These are phyloP conservation scores for Podospora didyma DNA, from an alignment of 495 filamentous ascomycete species.

Conservation along the genomic window DNA sequence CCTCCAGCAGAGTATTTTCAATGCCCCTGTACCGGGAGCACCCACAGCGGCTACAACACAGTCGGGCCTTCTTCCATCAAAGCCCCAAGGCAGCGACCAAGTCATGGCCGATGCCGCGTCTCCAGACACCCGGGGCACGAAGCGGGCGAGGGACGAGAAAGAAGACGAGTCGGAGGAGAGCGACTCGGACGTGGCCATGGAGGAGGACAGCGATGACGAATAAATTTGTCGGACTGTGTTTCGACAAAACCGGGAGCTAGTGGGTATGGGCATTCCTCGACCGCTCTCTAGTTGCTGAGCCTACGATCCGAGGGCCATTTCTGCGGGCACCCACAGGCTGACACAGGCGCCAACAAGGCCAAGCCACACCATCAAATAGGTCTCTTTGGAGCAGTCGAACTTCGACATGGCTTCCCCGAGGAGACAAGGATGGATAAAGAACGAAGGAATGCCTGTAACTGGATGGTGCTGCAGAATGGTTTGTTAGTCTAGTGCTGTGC, in stretches of 20 bases:
- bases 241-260: neutral
- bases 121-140: conserved; percentile 48
- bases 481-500: conserved; percentile 42
- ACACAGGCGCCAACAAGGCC: conserved; percentile 71
- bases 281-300: neutral
- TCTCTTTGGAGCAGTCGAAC: conserved; percentile 51
- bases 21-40: conserved; percentile 54
- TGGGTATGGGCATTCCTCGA: neutral
- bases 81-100: conserved; percentile 38
- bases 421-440: conserved; percentile 83
- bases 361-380: conserved; percentile 78
- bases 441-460: conserved; percentile 63
- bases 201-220: conserved; percentile 62
- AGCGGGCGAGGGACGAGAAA: conserved; percentile 65
- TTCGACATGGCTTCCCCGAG: conserved; percentile 71
- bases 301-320: conserved; percentile 39
- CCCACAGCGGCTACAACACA: conserved; percentile 40
- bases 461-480: conserved; percentile 68
- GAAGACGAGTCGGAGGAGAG: conserved; percentile 47
- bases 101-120: conserved; percentile 40
- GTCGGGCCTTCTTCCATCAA: conserved; percentile 31
- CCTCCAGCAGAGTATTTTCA: conserved; percentile 79
- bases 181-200: conserved; percentile 69
- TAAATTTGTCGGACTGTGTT: conserved; percentile 14
- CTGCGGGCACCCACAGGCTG: conserved; percentile 64